Evolutionary conservation across 1,284 basidiomycete species (phyloP), one percentile per base, ranked within the genome.

Genomic region (Microbotryum lychnidis-dioicae): DNA sequence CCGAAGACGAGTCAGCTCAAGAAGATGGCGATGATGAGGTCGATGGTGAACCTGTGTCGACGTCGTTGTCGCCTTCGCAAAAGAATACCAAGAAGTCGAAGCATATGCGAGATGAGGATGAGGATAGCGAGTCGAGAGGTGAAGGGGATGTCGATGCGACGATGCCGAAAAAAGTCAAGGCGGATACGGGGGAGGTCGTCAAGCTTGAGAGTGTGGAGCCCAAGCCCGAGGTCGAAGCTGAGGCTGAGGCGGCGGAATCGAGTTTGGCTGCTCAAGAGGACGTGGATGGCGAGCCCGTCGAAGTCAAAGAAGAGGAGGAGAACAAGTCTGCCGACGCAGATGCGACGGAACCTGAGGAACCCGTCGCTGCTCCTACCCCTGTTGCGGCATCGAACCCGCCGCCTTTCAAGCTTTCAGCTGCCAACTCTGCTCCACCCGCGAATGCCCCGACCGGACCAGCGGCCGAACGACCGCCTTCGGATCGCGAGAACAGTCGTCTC

Each of bases 31-130:
- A 50, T n/a, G 56, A 48, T 8, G 61, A 46, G 18, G 47, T 60
- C 47, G 51, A 58, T 12, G 50, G 44, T 3, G 54, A 52, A 8
- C 42, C 54, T 20, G 48, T 25, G 7, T 57, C 46, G 3, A 57
- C 50, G 20, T 56, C 62, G 10, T 54, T 44, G 50, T 18, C 48
- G 23, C 16, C n/a, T 12, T 50, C 53, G 18, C n/a, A 44, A 73
- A 74, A 62, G 73, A 75, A 42, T 18, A 42, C 37, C 37, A 42
- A 59, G 73, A 76, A 55, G 70, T 74, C 62, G 74, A 76, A 64
- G 56, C 56, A 58, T 27, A 44, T 48, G 27, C 57, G 58, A 48
- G 42, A 54, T 21, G 48, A 42, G 14, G 62, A 57, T 20, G 58
- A 55, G 10, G 60, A 48, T 9, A 55, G 50, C 18, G 47, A 60